A percentile compares a stretch with the other conserved stretches of the same genome.
phyloP scores from a whole-genome alignment of 139 green algal species.

The Tetradesmus obliquus region DNA sequence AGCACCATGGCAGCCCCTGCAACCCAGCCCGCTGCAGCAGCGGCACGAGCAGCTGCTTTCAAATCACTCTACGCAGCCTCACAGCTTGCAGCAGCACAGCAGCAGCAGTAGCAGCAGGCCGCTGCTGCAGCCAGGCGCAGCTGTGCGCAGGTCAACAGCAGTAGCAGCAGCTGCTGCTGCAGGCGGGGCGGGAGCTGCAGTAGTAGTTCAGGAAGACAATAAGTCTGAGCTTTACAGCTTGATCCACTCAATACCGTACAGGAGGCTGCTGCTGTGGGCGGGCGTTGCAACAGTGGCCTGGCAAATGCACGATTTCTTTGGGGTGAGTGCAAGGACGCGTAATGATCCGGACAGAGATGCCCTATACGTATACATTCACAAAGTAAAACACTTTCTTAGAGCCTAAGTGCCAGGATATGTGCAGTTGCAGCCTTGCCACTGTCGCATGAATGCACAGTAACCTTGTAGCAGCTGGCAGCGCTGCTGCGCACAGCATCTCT shows the following conservation, averaged over 20 bases:
- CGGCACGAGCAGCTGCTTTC: background rate
- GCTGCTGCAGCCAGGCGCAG: background rate
- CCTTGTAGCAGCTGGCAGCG: background rate
- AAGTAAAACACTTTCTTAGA: too few relatives aligned
- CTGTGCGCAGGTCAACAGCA: background rate
- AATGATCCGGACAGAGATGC: too few relatives aligned
- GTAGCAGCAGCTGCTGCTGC: slow-evolving; percentile 11
- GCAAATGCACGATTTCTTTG: slow-evolving; percentile 90
- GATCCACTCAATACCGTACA: slow-evolving; percentile 78
- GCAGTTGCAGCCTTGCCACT: background rate
- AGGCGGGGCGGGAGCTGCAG: background rate
- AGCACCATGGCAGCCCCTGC: background rate
- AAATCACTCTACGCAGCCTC: background rate
- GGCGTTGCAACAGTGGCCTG: slow-evolving; percentile 63
- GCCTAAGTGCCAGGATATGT: too few relatives aligned
- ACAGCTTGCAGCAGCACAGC: background rate
- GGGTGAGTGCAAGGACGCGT: slow-evolving; percentile 62
- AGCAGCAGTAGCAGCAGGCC: background rate
- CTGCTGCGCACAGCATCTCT: background rate
- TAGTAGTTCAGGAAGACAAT: background rate
- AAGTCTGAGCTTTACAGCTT: slow-evolving; percentile 64
- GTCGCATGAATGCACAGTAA: background rate
- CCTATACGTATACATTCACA: too few relatives aligned
- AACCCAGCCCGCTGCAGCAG: background rate
- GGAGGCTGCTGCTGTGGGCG: slow-evolving; percentile 72